Base-by-base conservation (phyloP, 2,329 filamentous ascomycete species). In the Penicillium sp. region DNA sequence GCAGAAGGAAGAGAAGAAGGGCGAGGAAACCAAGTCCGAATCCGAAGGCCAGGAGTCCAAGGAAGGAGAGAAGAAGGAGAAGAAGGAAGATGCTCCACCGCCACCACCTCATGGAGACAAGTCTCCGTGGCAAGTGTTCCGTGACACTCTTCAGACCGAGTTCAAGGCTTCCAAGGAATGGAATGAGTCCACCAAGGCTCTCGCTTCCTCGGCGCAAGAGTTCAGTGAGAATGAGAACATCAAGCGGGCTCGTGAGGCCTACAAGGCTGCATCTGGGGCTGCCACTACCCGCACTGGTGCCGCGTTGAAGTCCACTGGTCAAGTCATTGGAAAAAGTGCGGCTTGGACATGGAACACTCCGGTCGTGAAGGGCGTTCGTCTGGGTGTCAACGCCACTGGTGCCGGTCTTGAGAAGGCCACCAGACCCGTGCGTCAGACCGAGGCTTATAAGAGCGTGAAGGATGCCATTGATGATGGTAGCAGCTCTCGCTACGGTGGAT, bases 161-260 rank as follows among this genome's bases (percentile, higher is more conserved):
- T 96, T 99, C 79, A 92, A 97, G 76, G 90, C 91, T 52, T 98
- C 93, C 16, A 96, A 98, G 73, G 95, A 99, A 75, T 99, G 95
- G 95, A 96, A 99, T 71, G 95, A 99, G 72, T 96, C 91, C 44
- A 99, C 93, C 43, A 98, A 99, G 80, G 91, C 95, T 64, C 84
- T 99, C 43, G 90, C 91, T 19, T 91, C 90, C 49, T 90, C 90
- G 6, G 91, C 93, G 19, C 89, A 96, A 71, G 88, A 97, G 69
- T 95, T 99, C 71, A 88, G 88, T 31, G 93, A 98, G 78, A 97
- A 92, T 71, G 93, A 97, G 71, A 90, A 89, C 19, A 90, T 99
- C 16, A 89, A 91, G 70, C 87, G 87, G 67, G 95, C 93, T 29
- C 87, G 90, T 64, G 87, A 91, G 65, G 93, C 91, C 8, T 97